Conservation (phyloP, 2,329 filamentous ascomycete species). For the Furcasterigmium sp. region DNA sequence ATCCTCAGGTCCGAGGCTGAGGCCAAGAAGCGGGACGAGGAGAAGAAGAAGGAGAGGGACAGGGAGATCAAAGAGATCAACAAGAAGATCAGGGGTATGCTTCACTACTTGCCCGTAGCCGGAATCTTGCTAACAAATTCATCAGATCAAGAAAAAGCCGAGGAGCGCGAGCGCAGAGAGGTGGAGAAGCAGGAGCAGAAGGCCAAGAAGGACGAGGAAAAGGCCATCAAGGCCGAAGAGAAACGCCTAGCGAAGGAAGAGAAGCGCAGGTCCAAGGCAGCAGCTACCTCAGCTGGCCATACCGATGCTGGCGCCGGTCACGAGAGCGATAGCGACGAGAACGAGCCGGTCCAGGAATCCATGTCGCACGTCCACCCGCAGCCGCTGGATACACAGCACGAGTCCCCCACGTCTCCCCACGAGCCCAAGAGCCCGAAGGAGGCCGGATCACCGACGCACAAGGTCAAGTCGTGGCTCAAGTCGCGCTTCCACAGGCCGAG, state of each 20-base stretch:
- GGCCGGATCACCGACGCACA: constrained; percentile 23
- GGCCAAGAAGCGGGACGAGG: constrained; percentile 55
- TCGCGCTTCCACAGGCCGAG: constrained; percentile 40
- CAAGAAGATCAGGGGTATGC: constrained; percentile 56
- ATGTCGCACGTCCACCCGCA: constrained; percentile 3
- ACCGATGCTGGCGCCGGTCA: constrained; percentile 1
- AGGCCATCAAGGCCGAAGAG: constrained; percentile 46
- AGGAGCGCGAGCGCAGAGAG: constrained; percentile 36
- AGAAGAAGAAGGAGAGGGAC: constrained; percentile 45
- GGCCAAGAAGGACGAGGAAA: constrained; percentile 46
- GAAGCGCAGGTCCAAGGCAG: constrained; percentile 39
- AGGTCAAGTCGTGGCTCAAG: constrained; percentile 51
- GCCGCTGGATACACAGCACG: constrained; percentile 10
- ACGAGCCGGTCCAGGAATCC: neutral
- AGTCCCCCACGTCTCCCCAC: constrained; percentile 4
- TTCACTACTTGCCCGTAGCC: no score
- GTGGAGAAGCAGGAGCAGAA: constrained; percentile 45
- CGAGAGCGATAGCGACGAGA: constrained; percentile 4
- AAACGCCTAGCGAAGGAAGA: constrained; percentile 45
- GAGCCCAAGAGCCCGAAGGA: constrained; percentile 10
- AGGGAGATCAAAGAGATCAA: constrained; percentile 46
- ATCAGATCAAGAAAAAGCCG: constrained; percentile 42
- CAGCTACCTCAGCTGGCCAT: constrained; percentile 5
- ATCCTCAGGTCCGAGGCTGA: constrained; percentile 60
- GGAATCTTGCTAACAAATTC: no score